A percentile compares a stretch with the other conserved stretches of the same genome.
These are phyloP conservation scores for Microcyclospora pomicola DNA, from an alignment of 2,329 filamentous ascomycete genomes.

Conservation along the genomic window DNA sequence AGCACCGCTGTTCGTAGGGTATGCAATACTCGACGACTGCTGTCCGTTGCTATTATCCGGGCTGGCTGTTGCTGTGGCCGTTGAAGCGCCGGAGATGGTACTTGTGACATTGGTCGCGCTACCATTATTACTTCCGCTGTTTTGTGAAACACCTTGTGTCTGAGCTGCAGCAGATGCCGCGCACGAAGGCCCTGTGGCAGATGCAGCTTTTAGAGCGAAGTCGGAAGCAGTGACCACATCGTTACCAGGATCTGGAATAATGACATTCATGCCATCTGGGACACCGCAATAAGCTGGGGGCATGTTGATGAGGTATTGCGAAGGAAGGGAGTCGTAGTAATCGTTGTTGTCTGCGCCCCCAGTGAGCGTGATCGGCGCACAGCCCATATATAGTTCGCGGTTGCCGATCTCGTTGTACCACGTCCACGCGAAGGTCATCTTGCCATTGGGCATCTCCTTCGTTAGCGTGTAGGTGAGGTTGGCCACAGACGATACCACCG, in stretches of 20 bases:
- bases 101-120: background rate
- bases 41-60: no score
- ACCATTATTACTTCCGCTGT: slow-evolving; percentile 1
- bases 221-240: slow-evolving; percentile 3
- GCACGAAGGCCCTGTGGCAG: slow-evolving; percentile 10
- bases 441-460: slow-evolving; percentile 54
- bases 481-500: slow-evolving; percentile 27
- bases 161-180: slow-evolving; percentile 8
- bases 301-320: slow-evolving; percentile 57
- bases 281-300: slow-evolving; percentile 6
- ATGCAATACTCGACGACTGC: no score
- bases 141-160: slow-evolving; percentile 6
- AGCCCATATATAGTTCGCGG: slow-evolving; percentile 92
- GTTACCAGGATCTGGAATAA: slow-evolving; percentile 16
- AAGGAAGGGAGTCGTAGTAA: slow-evolving; percentile 48
- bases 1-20: slow-evolving; percentile 3
- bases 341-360: slow-evolving; percentile 27
- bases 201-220: slow-evolving; percentile 3
- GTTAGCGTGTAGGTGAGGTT: slow-evolving; percentile 64
- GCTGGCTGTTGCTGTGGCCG: no score
- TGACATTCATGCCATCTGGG: slow-evolving; percentile 3
- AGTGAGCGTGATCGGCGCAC: slow-evolving; percentile 56
- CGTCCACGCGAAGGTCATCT: slow-evolving; percentile 78
- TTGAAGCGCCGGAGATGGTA: no score
- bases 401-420: slow-evolving; percentile 82